phyloP scores from a whole-genome alignment of 2,329 filamentous ascomycete species.

The Botrytis fabae region DNA sequence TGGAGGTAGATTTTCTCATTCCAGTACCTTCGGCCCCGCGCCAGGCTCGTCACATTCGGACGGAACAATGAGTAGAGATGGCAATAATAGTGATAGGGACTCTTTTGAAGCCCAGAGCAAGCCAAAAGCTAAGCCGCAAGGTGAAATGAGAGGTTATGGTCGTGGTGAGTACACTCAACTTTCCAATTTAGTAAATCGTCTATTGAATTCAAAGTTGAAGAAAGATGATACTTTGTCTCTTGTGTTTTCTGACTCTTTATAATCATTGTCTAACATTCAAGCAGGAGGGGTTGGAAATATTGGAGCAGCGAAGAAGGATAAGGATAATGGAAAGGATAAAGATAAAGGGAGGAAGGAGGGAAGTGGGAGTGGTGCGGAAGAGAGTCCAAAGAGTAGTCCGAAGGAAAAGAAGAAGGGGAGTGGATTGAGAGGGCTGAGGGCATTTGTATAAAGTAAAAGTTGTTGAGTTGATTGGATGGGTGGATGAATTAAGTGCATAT shows the following conservation, averaged over 20 bases:
- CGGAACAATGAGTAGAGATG: slow-evolving; percentile 7
- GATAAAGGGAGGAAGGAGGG: slow-evolving; percentile 15
- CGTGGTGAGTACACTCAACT: slow-evolving; percentile 48
- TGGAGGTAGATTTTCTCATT: slow-evolving; percentile 17
- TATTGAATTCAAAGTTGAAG: background rate
- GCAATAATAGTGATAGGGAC: slow-evolving; percentile 18
- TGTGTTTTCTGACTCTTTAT: background rate
- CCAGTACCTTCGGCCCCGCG: background rate
- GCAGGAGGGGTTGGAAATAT: slow-evolving; percentile 22
- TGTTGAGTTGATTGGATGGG: slow-evolving; percentile 7
- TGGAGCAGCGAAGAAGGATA: slow-evolving; percentile 10
- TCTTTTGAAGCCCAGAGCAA: slow-evolving; percentile 44
- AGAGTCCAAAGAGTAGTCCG: slow-evolving; percentile 25
- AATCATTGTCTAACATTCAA: slow-evolving; percentile 10
- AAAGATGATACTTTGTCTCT: background rate
- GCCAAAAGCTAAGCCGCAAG: slow-evolving; percentile 49
- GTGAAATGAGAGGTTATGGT: slow-evolving; percentile 54
- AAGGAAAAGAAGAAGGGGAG: slow-evolving; percentile 14
- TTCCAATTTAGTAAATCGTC: background rate
- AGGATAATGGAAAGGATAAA: slow-evolving; percentile 18
- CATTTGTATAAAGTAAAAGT: slow-evolving; percentile 17
- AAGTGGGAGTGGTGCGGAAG: slow-evolving; percentile 27
- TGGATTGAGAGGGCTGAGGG: slow-evolving; percentile 10
- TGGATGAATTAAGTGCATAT: slow-evolving; percentile 9
- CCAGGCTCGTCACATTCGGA: slow-evolving; percentile 19